These are phyloP conservation scores for Arthrobotrys conoides DNA, from an alignment of 2,329 filamentous ascomycete species.

Conservation along the genomic window DNA sequence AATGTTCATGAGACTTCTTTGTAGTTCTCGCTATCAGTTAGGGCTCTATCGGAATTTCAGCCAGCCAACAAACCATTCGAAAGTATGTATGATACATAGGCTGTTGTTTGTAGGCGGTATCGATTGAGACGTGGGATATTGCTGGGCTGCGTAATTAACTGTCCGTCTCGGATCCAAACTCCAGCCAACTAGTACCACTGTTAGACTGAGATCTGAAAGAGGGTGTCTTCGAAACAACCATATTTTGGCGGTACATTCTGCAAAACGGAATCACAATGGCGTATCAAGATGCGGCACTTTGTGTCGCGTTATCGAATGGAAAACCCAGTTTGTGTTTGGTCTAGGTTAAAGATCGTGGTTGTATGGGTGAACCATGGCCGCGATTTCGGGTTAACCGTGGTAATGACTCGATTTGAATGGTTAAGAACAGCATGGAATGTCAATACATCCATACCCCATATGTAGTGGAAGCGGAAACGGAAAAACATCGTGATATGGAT, in stretches of 20 bases:
- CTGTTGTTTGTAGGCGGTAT: not conserved
- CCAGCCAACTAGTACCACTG: not conserved
- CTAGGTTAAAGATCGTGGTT: not conserved
- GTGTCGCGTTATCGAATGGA: conserved; percentile 5
- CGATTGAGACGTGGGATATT: not conserved
- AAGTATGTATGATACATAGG: too few relatives aligned
- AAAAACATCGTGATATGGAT: not conserved
- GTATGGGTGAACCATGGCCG: conserved; percentile 1
- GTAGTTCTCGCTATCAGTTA: not conserved
- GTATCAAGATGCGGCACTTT: conserved; percentile 11
- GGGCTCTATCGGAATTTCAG: not conserved
- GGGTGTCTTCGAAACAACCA: not conserved
- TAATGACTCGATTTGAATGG: too few relatives aligned
- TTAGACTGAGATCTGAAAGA: not conserved
- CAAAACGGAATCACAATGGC: conserved; percentile 8
- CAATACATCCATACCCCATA: not conserved
- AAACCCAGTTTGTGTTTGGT: conserved; percentile 8
- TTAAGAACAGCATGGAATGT: not conserved
- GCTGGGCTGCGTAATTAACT: not conserved
- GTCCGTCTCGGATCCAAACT: not conserved
- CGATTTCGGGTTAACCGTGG: not conserved
- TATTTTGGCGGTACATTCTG: not conserved
- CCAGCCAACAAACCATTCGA: not conserved
- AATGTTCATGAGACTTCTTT: not conserved
- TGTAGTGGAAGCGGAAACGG: not conserved